Evolutionary conservation across 768 basidiomycete species (phyloP).

Genomic region (Neoboletus subvelutipes): DNA sequence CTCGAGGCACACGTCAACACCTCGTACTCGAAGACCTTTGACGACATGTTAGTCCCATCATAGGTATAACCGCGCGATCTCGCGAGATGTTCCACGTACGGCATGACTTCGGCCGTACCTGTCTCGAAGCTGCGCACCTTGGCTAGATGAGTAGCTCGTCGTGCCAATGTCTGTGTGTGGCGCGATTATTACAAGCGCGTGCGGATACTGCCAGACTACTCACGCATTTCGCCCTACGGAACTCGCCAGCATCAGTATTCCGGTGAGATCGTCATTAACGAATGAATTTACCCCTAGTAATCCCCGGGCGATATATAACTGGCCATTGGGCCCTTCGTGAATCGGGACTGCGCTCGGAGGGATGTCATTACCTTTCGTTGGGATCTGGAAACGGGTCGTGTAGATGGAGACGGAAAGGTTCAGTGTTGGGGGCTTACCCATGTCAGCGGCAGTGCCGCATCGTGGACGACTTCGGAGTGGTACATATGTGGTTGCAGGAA

Average conservation of each 20-base stretch:
- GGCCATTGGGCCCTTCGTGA: constrained; percentile 1
- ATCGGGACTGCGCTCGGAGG: constrained; percentile 21
- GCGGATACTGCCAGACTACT: background rate
- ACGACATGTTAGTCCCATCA: background rate
- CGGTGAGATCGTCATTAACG: background rate
- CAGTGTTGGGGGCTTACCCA: constrained; percentile 14
- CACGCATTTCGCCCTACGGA: constrained; percentile 21
- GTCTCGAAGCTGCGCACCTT: constrained; percentile 19
- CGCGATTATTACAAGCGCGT: background rate
- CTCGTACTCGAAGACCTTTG: constrained; percentile 23
- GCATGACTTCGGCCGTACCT: constrained; percentile 4
- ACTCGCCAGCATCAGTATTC: constrained; percentile 2
- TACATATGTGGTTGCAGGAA: constrained; percentile 2
- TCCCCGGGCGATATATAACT: constrained; percentile 22
- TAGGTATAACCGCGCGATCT: background rate
- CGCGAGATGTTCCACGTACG: constrained; percentile 6
- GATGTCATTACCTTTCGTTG: constrained; percentile 18
- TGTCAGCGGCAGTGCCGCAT: constrained; percentile 7
- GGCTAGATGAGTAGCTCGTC: constrained; percentile 3
- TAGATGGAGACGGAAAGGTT: background rate
- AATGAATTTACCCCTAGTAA: constrained; percentile 10
- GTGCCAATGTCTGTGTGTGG: constrained; percentile 16
- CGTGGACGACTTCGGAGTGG: background rate
- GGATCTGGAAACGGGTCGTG: constrained; percentile 3
- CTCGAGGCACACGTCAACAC: constrained; percentile 21